A percentile compares a stretch with the other conserved stretches of the same genome.
These are phyloP conservation scores for Cicer bijugum DNA, from an alignment of 306 rosid genomes.

Conservation along the genomic window DNA sequence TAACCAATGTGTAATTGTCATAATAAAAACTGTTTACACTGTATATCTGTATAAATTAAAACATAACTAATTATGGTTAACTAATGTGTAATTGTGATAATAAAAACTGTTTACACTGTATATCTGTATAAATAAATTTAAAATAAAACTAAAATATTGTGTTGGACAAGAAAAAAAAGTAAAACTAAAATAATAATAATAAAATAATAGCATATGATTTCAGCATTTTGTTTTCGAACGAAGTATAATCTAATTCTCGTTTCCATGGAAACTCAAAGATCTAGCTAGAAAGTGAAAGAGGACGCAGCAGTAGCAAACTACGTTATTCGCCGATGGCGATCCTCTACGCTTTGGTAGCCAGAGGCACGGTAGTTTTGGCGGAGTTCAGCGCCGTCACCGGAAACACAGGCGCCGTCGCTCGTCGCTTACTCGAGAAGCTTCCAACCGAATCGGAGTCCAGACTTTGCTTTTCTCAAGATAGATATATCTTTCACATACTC, in stretches of 20 bases:
- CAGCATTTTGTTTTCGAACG: constrained; percentile 21
- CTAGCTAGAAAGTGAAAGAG: constrained; percentile 39
- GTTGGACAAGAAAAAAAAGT: not conserved
- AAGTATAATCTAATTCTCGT: constrained; percentile 15
- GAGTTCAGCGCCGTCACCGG: constrained; percentile 98
- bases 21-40: too few relatives aligned
- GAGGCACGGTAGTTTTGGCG: constrained; percentile 86
- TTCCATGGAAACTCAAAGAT: constrained; percentile 48
- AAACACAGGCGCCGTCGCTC: constrained; percentile 88
- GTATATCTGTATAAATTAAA: too few relatives aligned
- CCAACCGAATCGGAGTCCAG: constrained; percentile 87
- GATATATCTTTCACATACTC: constrained; percentile 90
- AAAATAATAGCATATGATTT: not conserved
- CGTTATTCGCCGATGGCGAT: constrained; percentile 73
- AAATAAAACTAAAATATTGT: too few relatives aligned
- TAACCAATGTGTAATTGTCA: too few relatives aligned
- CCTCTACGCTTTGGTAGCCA: constrained; percentile 88
- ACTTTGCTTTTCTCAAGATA: constrained; percentile 96
- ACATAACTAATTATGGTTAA: too few relatives aligned
- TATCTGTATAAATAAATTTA: too few relatives aligned
- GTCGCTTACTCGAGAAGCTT: constrained; percentile 91
- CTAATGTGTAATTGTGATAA: too few relatives aligned
- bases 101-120: too few relatives aligned
- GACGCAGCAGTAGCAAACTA: not conserved
- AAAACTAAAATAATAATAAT: not conserved